Conservation (phyloP, 306 rosid species). For the Ammopiptanthus mongolicus region DNA sequence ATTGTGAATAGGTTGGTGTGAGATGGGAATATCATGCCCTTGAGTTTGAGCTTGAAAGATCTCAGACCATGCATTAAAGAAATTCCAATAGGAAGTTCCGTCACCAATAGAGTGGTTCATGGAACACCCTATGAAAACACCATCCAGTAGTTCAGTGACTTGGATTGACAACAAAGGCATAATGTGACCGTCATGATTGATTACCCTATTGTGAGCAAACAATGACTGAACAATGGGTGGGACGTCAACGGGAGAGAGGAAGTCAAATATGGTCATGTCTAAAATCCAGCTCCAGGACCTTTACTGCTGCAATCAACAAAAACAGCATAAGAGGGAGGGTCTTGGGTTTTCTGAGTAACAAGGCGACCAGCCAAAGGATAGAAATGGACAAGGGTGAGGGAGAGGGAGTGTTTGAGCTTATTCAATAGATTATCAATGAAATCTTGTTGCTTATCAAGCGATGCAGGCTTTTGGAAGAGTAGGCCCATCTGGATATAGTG, state of each 20-base stretch:
- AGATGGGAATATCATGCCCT: slow-evolving; percentile 1
- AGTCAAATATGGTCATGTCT: slow-evolving; percentile 32
- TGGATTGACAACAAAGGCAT: slow-evolving; percentile 46
- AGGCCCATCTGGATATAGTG: slow-evolving; percentile 69
- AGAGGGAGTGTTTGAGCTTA: slow-evolving; percentile 49
- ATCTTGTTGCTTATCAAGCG: background rate
- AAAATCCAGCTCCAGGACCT: slow-evolving; percentile 46
- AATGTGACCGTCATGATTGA: slow-evolving; percentile 61
- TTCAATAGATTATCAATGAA: slow-evolving; percentile 26
- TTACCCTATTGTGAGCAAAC: slow-evolving; percentile 51
- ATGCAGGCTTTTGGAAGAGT: slow-evolving; percentile 50
- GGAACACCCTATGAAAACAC: slow-evolving; percentile 66
- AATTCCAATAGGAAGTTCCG: slow-evolving; percentile 59
- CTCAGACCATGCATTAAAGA: slow-evolving; percentile 54
- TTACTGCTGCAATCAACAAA: slow-evolving; percentile 35
- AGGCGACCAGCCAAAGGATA: slow-evolving; percentile 60
- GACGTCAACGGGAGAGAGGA: slow-evolving; percentile 51
- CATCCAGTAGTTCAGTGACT: slow-evolving; percentile 53
- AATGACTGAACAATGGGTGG: slow-evolving; percentile 48
- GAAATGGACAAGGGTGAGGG: slow-evolving; percentile 51
- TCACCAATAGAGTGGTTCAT: slow-evolving; percentile 47
- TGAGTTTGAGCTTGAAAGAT: slow-evolving; percentile 38
- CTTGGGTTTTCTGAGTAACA: slow-evolving; percentile 20
- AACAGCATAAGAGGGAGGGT: slow-evolving; percentile 27
- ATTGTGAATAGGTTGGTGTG: slow-evolving; percentile 30